phyloP scores from a whole-genome alignment of 345 rosid species.

The Camelina neglecta region DNA sequence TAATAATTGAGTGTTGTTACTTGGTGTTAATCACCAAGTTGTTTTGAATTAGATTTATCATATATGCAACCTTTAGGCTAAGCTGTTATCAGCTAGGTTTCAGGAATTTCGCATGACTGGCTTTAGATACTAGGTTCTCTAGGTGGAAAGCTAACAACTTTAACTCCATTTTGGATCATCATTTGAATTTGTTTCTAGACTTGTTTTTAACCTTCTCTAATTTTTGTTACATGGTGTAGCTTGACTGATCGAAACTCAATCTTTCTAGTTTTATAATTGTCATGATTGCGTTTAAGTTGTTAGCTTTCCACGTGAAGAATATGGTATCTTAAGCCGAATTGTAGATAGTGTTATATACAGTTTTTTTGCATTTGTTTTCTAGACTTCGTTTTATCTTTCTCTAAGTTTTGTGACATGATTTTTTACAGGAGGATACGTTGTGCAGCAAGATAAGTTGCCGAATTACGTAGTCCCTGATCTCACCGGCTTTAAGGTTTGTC shows the following conservation, averaged over 20 bases:
- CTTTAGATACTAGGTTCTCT: not conserved
- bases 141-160: slow-evolving; percentile 13
- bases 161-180: not conserved
- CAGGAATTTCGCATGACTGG: not conserved
- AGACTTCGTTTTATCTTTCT: not conserved
- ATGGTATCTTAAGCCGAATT: not conserved
- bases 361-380: not conserved
- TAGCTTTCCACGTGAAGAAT: not conserved
- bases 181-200: not conserved
- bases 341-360: not conserved
- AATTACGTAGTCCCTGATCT: slow-evolving; percentile 82
- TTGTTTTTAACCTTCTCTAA: not conserved
- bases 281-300: not conserved
- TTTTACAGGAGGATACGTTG: slow-evolving; percentile 74
- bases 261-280: not conserved
- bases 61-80: not conserved
- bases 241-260: not conserved
- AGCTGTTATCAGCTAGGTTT: too few relatives aligned
- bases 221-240: slow-evolving; percentile 10
- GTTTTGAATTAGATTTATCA: too few relatives aligned
- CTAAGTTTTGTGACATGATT: slow-evolving; percentile 10
- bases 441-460: slow-evolving; percentile 79
- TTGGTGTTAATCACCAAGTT: too few relatives aligned
- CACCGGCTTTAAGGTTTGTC: slow-evolving; percentile 71
- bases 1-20: not conserved